A percentile compares a stretch with the other conserved stretches of the same genome.
These are phyloP conservation scores for Globisporangium rhizosaccharum DNA, from an alignment of 352 stramenopile species.

Conservation along the genomic window DNA sequence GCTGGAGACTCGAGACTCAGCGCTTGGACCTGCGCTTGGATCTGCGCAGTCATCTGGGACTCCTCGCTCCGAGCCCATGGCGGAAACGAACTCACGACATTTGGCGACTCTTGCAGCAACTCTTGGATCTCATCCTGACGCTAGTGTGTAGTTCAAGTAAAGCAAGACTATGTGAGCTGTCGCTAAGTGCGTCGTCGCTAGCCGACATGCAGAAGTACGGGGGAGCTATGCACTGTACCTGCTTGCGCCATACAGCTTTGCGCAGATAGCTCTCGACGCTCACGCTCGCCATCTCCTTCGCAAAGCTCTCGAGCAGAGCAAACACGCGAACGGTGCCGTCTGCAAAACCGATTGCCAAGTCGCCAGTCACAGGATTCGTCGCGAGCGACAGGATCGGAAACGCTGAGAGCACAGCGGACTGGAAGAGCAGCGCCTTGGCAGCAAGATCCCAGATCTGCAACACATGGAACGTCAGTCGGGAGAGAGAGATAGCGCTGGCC, in stretches of 20 bases:
- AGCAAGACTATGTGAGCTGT: not conserved
- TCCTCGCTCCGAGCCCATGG: slow-evolving; percentile 54
- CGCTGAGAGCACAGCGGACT: slow-evolving; percentile 72
- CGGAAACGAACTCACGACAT: slow-evolving; percentile 65
- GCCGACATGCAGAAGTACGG: no score
- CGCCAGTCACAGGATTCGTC: slow-evolving; percentile 55
- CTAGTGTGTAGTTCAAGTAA: slow-evolving; percentile 1
- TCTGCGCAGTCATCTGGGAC: slow-evolving; percentile 27
- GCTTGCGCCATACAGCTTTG: slow-evolving; percentile 24
- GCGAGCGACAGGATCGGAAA: slow-evolving; percentile 65
- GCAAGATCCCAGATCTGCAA: slow-evolving; percentile 74
- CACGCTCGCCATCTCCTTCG: slow-evolving; percentile 44
- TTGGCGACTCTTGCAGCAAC: slow-evolving; percentile 35
- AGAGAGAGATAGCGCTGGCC: no score
- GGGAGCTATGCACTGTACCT: slow-evolving; percentile 15
- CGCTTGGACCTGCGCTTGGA: slow-evolving; percentile 21
- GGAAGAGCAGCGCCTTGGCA: slow-evolving; percentile 54
- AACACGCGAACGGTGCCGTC: slow-evolving; percentile 67
- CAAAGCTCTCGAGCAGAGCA: slow-evolving; percentile 38
- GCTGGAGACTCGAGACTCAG: slow-evolving; percentile 6
- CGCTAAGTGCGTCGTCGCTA: no score
- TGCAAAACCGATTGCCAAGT: slow-evolving; percentile 63
- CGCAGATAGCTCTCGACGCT: slow-evolving; percentile 47
- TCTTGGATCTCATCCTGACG: slow-evolving; percentile 40
- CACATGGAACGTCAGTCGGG: not conserved